Evolutionary conservation across 805 yeast species (phyloP).

Genomic region (Spathaspora girioi): DNA sequence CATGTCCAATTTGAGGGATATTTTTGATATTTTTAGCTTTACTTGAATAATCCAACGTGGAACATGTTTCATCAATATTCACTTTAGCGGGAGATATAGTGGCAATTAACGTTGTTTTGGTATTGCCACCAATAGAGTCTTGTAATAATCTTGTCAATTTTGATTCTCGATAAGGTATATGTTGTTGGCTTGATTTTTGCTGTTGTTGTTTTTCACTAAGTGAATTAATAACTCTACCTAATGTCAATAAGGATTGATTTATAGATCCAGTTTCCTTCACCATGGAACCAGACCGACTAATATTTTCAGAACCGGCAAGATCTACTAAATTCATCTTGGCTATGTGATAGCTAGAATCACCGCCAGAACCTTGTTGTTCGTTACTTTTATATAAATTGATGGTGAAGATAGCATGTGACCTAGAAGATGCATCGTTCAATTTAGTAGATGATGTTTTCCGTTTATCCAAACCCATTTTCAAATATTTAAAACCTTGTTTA

Average conservation of each 20-base stretch:
- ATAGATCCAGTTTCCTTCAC: constrained; percentile 94
- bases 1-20: constrained; percentile 49
- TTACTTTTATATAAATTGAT: constrained; percentile 51
- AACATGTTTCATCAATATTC: constrained; percentile 76
- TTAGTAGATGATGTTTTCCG: constrained; percentile 71
- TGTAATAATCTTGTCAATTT: constrained; percentile 71
- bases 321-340: constrained; percentile 85
- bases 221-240: constrained; percentile 83
- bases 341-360: constrained; percentile 23
- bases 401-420: constrained; percentile 77
- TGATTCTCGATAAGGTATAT: constrained; percentile 84
- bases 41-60: constrained; percentile 84
- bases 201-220: constrained; percentile 21
- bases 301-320: constrained; percentile 93
- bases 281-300: constrained; percentile 80
- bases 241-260: constrained; percentile 79
- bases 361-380: constrained; percentile 1
- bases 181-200: constrained; percentile 33
- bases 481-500: constrained; percentile 50
- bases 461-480: constrained; percentile 54
- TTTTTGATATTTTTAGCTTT: constrained; percentile 79
- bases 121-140: constrained; percentile 83
- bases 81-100: constrained; percentile 80
- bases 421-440: constrained; percentile 67
- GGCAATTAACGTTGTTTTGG: constrained; percentile 83